Conservation (phyloP, 2,329 filamentous ascomycete genomes). For the Akanthomyces muscarius region DNA sequence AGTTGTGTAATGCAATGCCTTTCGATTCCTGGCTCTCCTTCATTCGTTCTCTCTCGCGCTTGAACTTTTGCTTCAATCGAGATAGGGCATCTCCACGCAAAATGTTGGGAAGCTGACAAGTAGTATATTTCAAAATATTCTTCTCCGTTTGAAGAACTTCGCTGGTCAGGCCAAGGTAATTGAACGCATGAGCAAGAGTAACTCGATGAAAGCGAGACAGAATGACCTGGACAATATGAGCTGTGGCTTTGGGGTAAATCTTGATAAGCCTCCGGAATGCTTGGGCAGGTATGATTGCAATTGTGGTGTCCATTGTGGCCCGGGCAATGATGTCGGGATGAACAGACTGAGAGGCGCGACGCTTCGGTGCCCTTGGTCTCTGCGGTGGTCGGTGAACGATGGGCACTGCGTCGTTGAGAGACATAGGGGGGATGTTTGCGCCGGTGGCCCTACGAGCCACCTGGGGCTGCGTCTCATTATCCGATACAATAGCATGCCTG, state of each 20-base stretch:
- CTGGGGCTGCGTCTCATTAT: neutral
- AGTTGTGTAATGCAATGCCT: slow-evolving; percentile 92
- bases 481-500: slow-evolving; percentile 10
- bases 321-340: slow-evolving; percentile 97
- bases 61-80: slow-evolving; percentile 89
- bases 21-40: slow-evolving; percentile 75
- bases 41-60: slow-evolving; percentile 74
- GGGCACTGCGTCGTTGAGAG: slow-evolving; percentile 52
- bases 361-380: slow-evolving; percentile 40
- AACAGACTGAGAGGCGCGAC: slow-evolving; percentile 64
- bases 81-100: slow-evolving; percentile 78
- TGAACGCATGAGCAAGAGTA: slow-evolving; percentile 89
- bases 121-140: slow-evolving; percentile 89
- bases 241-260: slow-evolving; percentile 92
- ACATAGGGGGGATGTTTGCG: slow-evolving; percentile 68
- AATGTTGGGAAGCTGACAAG: slow-evolving; percentile 86
- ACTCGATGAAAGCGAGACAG: slow-evolving; percentile 90
- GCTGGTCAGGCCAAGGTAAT: slow-evolving; percentile 85
- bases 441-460: slow-evolving; percentile 4
- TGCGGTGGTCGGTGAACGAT: slow-evolving; percentile 23
- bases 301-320: slow-evolving; percentile 93
- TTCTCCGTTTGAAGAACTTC: slow-evolving; percentile 92
- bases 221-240: slow-evolving; percentile 97
- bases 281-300: slow-evolving; percentile 95
- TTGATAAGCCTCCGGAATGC: slow-evolving; percentile 89